A percentile compares a stretch with the other conserved stretches of the same genome.
These are phyloP conservation scores for Pleurotus giganteus DNA, from an alignment of 768 basidiomycete genomes.

Conservation along the genomic window DNA sequence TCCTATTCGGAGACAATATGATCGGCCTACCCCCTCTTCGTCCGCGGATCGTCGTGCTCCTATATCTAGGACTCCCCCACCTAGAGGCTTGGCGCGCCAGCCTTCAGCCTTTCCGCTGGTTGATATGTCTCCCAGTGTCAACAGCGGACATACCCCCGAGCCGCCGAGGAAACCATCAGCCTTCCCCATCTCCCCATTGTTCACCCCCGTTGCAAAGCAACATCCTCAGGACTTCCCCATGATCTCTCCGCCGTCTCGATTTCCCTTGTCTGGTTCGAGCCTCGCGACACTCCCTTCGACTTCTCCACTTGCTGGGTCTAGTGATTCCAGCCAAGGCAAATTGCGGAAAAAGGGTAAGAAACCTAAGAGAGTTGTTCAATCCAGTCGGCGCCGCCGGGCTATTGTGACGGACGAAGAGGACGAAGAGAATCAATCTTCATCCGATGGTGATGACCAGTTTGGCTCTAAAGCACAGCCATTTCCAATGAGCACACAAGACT, in stretches of 20 bases:
- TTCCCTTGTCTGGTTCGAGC: slow-evolving; percentile 7
- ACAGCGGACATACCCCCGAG: background rate
- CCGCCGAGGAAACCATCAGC: slow-evolving; percentile 8
- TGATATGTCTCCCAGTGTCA: background rate
- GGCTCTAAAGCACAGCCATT: slow-evolving; percentile 31
- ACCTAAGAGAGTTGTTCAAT: background rate
- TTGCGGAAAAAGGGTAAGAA: background rate
- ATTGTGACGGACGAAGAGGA: slow-evolving; percentile 7
- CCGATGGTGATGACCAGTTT: background rate
- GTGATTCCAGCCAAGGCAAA: background rate
- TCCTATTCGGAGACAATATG: background rate
- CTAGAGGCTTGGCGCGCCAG: background rate
- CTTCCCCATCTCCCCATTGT: slow-evolving; percentile 7
- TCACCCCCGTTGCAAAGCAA: slow-evolving; percentile 5
- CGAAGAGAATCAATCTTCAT: slow-evolving; percentile 3
- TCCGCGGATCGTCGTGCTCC: background rate
- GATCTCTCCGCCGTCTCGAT: slow-evolving; percentile 14
- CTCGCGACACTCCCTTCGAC: slow-evolving; percentile 7
- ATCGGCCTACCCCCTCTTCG: background rate
- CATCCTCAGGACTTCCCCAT: slow-evolving; percentile 17
- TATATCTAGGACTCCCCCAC: background rate
- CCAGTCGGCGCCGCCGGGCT: background rate
- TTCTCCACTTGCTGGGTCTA: background rate
- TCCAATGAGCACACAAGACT: slow-evolving; percentile 47
- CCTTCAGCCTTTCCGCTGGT: slow-evolving; percentile 3